phyloP scores from a whole-genome alignment of 2,329 filamentous ascomycete species.

The Ilyonectria robusta region DNA sequence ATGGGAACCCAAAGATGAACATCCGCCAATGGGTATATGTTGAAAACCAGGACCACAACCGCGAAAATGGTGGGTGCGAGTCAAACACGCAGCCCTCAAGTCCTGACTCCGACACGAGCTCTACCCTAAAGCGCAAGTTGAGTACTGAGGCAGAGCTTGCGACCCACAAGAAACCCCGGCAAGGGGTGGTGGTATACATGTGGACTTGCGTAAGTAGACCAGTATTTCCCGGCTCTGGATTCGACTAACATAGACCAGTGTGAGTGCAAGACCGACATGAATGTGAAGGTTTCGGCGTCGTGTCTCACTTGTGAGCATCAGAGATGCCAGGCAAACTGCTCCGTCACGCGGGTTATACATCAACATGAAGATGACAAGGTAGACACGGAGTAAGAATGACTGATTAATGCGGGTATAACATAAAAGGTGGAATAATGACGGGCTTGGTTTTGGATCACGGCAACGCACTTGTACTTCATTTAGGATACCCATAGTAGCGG shows the following conservation, averaged over 20 bases:
- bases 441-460: slow-evolving; percentile 4
- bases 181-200: slow-evolving; percentile 40
- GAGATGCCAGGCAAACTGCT: slow-evolving; percentile 12
- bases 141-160: slow-evolving; percentile 12
- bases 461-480: slow-evolving; percentile 10
- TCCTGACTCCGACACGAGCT: slow-evolving; percentile 13
- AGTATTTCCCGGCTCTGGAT: not conserved
- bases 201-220: slow-evolving; percentile 51
- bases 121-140: slow-evolving; percentile 24
- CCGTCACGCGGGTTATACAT: not conserved
- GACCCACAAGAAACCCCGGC: slow-evolving; percentile 26
- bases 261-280: slow-evolving; percentile 32
- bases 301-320: slow-evolving; percentile 20
- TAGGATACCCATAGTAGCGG: slow-evolving; percentile 24
- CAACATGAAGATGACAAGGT: slow-evolving; percentile 4
- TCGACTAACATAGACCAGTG: slow-evolving; percentile 39
- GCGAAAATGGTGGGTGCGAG: not conserved
- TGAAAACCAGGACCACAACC: slow-evolving; percentile 42
- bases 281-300: slow-evolving; percentile 22
- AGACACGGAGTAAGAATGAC: not conserved
- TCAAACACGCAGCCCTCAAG: slow-evolving; percentile 15
- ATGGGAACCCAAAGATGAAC: slow-evolving; percentile 51
- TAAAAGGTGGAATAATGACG: not conserved
- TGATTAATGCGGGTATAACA: not conserved
- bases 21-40: slow-evolving; percentile 71